Percentiles rank a stretch among this genome's conserved stretches.
phyloP scores from a whole-genome alignment of 768 basidiomycete species.

The Lactifluus echinatus region DNA sequence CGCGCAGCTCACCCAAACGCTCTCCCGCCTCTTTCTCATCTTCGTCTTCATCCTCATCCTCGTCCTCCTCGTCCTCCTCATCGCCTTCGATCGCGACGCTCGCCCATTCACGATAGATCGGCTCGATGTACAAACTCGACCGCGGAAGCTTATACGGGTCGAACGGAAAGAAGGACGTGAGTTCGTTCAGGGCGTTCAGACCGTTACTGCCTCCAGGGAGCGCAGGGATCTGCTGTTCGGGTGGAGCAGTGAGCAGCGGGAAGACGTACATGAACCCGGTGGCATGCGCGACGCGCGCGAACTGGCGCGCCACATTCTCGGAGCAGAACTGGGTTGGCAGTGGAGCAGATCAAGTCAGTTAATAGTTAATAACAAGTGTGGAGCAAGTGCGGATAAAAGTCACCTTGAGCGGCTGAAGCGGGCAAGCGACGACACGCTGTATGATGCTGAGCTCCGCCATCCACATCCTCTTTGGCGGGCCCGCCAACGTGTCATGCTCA shows the following conservation, averaged over 20 bases:
- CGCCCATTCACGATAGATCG: constrained; percentile 86
- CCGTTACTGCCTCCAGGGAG: background rate
- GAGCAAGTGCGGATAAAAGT: constrained; percentile 16
- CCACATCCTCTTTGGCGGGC: constrained; percentile 55
- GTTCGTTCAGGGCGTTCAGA: constrained; percentile 39
- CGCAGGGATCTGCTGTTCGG: constrained; percentile 18
- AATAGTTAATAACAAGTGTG: too few relatives aligned
- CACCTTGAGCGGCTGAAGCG: constrained; percentile 87
- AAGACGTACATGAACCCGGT: constrained; percentile 93
- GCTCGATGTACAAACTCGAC: constrained; percentile 68
- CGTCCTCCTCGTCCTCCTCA: constrained; percentile 65
- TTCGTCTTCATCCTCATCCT: constrained; percentile 49
- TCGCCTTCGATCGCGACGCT: constrained; percentile 64
- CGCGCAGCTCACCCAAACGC: constrained; percentile 25
- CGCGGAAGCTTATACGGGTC: constrained; percentile 90
- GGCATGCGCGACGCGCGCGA: constrained; percentile 85
- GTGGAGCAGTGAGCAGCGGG: constrained; percentile 69
- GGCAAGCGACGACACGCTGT: constrained; percentile 70
- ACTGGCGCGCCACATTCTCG: constrained; percentile 82
- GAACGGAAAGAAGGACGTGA: constrained; percentile 96
- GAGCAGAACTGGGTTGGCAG: constrained; percentile 86
- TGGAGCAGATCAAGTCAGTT: background rate
- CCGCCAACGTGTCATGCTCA: constrained; percentile 25
- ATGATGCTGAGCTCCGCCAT: constrained; percentile 71
- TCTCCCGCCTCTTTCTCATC: constrained; percentile 38